A percentile compares a stretch with the other conserved stretches of the same genome.
These are phyloP conservation scores for peach (Prunus persica) DNA, from an alignment of 306 rosid genomes.

Conservation along the genomic window DNA sequence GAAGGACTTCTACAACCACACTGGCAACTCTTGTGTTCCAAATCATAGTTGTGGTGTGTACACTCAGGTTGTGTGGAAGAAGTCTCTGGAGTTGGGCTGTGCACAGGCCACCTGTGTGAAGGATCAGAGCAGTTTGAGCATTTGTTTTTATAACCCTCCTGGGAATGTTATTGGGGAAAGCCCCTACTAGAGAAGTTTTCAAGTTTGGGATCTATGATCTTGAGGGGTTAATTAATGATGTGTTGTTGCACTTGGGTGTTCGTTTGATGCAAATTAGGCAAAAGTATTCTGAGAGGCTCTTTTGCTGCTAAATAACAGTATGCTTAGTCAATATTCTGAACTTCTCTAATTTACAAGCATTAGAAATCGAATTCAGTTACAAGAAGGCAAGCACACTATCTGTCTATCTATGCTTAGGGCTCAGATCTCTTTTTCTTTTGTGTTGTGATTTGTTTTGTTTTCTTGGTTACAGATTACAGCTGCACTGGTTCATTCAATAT, in stretches of 20 bases:
- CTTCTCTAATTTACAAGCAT: no score
- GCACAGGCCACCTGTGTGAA: conserved; percentile 56
- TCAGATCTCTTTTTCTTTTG: not conserved
- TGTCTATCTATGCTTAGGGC: not conserved
- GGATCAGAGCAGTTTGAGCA: conserved; percentile 46
- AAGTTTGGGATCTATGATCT: not conserved
- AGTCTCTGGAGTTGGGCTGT: conserved; percentile 58
- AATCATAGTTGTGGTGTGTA: conserved; percentile 68
- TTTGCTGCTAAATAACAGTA: not conserved
- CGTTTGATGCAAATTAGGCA: not conserved
- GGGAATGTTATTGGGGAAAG: conserved; percentile 67
- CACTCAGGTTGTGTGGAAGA: conserved; percentile 86
- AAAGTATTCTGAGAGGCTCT: not conserved
- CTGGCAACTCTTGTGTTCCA: conserved; percentile 48
- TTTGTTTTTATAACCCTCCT: conserved; percentile 77
- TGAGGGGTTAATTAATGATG: not conserved
- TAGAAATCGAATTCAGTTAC: no score
- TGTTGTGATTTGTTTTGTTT: not conserved
- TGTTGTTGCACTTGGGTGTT: not conserved
- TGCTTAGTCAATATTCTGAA: no score
- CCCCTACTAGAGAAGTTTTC: conserved; percentile 41
- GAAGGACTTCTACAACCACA: conserved; percentile 57
- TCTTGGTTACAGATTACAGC: not conserved
- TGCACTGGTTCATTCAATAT: not conserved
- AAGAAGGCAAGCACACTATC: no score